phyloP scores from a whole-genome alignment of 352 stramenopile genomes.

The Phytophthora tentaculata region DNA sequence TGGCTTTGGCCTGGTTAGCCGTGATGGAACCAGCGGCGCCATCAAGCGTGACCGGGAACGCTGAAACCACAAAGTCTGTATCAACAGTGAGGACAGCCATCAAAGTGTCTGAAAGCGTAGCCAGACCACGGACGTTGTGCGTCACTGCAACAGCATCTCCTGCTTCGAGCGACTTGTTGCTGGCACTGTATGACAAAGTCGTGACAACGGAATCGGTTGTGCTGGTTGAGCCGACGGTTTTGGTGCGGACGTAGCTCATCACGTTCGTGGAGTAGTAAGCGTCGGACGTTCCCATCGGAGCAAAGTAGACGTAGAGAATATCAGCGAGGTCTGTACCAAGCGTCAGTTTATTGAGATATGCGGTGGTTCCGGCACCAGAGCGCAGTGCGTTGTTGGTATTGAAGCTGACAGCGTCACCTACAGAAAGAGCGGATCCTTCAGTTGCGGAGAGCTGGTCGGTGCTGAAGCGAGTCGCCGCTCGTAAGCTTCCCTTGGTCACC shows the following conservation, averaged over 20 bases:
- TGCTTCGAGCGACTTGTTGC: constrained; percentile 43
- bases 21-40: constrained; percentile 12
- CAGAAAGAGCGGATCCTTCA: constrained; percentile 11
- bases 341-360: constrained; percentile 55
- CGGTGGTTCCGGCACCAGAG: constrained; percentile 69
- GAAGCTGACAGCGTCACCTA: constrained; percentile 52
- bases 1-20: constrained; percentile 32
- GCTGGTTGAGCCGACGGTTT: constrained; percentile 13
- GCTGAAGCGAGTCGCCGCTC: constrained; percentile 47
- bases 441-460: constrained; percentile 38
- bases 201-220: constrained; percentile 54
- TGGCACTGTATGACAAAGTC: constrained; percentile 41
- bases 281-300: constrained; percentile 46
- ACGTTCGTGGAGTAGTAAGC: constrained; percentile 47
- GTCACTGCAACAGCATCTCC: constrained; percentile 19
- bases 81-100: constrained; percentile 44
- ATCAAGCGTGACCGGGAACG: constrained; percentile 44
- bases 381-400: constrained; percentile 41
- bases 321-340: constrained; percentile 17
- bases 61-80: constrained; percentile 13
- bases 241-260: constrained; percentile 51
- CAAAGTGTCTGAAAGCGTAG: constrained; percentile 60
- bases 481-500: constrained; percentile 18
- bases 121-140: constrained; percentile 52
- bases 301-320: constrained; percentile 58